Conservation (phyloP, 2,329 filamentous ascomycete genomes). For the Sporothrix brunneoviolacea region DNA sequence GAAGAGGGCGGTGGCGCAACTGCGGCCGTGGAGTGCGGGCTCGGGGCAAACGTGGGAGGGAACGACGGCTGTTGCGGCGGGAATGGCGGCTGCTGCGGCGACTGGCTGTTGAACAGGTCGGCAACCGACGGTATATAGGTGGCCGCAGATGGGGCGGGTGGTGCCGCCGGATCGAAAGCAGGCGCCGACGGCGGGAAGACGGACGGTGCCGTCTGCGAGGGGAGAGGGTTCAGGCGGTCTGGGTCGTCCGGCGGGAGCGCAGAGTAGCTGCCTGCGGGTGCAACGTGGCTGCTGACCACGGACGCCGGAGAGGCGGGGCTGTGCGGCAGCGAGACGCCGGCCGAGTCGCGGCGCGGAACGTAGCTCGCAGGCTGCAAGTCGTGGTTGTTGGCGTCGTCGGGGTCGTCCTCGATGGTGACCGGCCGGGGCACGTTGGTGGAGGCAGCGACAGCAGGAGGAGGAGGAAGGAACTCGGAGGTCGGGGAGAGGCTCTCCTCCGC, state of each 20-base stretch:
- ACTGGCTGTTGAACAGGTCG: slow-evolving; percentile 26
- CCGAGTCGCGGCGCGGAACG: slow-evolving; percentile 22
- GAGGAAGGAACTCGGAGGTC: slow-evolving; percentile 18
- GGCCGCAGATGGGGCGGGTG: slow-evolving; percentile 19
- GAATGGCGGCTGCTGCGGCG: slow-evolving; percentile 18
- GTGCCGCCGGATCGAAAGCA: no score
- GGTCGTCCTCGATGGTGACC: slow-evolving; percentile 47
- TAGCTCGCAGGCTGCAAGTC: neutral
- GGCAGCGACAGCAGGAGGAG: slow-evolving; percentile 17
- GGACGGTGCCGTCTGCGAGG: no score
- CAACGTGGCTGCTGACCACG: slow-evolving; percentile 24
- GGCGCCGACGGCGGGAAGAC: no score
- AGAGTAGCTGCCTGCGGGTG: neutral
- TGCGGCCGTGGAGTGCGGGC: neutral
- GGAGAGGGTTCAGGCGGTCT: no score
- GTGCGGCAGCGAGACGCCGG: slow-evolving; percentile 29
- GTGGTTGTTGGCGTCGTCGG: slow-evolving; percentile 29
- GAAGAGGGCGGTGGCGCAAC: neutral
- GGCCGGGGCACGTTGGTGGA: slow-evolving; percentile 26
- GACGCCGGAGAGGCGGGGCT: slow-evolving; percentile 29
- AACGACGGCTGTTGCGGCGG: neutral
- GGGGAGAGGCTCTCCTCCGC: slow-evolving; percentile 56
- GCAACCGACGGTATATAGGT: slow-evolving; percentile 16
- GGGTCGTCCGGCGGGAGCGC: neutral
- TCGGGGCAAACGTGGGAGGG: slow-evolving; percentile 8